Base-by-base conservation (phyloP, 2,329 filamentous ascomycete species). In the Macroventuria anomochaeta region DNA sequence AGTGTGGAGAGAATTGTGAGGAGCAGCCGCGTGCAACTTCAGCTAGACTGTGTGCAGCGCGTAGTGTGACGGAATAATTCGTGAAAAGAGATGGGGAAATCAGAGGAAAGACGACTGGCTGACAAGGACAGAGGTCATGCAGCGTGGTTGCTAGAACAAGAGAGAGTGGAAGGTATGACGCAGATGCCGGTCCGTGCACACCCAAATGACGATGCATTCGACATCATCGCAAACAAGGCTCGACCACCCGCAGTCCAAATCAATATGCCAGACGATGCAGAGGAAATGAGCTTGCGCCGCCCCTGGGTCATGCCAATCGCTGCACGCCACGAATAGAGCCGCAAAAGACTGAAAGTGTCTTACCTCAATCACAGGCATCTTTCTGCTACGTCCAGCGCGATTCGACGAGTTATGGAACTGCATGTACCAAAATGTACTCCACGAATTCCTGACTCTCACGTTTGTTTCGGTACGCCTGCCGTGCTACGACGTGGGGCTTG, bases 331-430 rank as follows among this genome's bases (percentile, higher is more conserved):
- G 13, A 38, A n/a, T 12, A 48, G 26, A 37, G 44, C 21, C 21
- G 43, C 44, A 37, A 29, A 52, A 23, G 25, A 36, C 25, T 53
- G 41, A 38, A 25, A 15, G 15, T 17, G 25, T 55, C 71, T 67
- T 59, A 74, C 71, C 69, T 73, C 70, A 7, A 74, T 72, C 1
- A 73, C 65, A 5, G 70, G 60, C 63, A 68, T 70, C 58, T 58
- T 70, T 51, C 56, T 61, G 55, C 58, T 64, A 40, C 60, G 58
- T 39, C 61, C 54, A 37, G 50, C 44, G 28, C 57, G 57, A 17
- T 55, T 58, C 5, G 56, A 46, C 23, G 55, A 58, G 54, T 34
- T 58, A 31, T 55, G 53, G 46, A 60, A 69, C 20, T 63, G 60
- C 63, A 67, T 64, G 39, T 41, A 38, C 25, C 40, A 15, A 21